Evolutionary conservation across 2,329 filamentous ascomycete genomes (phyloP), one percentile per base, ranked within the genome.

Genomic region (Fusarium compactum): DNA sequence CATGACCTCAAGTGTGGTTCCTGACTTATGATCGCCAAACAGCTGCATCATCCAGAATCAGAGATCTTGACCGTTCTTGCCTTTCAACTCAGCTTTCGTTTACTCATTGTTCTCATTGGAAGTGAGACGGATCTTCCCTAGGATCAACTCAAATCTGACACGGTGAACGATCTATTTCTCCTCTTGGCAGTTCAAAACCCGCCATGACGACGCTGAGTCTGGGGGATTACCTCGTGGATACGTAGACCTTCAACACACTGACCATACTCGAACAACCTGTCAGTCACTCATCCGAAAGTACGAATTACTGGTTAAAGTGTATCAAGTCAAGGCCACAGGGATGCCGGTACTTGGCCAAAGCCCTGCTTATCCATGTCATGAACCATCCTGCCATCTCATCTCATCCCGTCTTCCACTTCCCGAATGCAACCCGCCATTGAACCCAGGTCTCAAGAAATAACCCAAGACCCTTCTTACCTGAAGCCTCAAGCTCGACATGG

Each of bases 161-260:
- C 51, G 34, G 29, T 30, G 27, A 52, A 34, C 40, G 51, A 70
- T 51, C 46, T 43, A 46, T 46, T 62, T 48, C 62, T 65, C 48
- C 32, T 67, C 62, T 56, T 29, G 41, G 50, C 43, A 70, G 22
- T 51, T 43, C 27, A 30, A 62, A 27, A 41, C 24, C 43, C 29
- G 54, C 38, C 56, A 66, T 66, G 63, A 66, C 47, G 55, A 66
- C 30, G 62, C 38, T 41, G 25, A 41, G 14, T 54, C 43, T 48
- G 16, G 61, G 60, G 60, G 52, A 65, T 32, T 34, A 44, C 27
- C 27, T 50, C 27, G 30, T 50, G 18, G 29, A 64, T 65, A 65
- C 45, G 60, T 38, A 65, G 55, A 22, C 22, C 40, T 41, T 57
- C 9, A 40, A 50, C 30, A 34, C 47, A 27, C 29, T 45, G 25